Evolutionary conservation across 2,329 filamentous ascomycete genomes (phyloP).

Genomic region (Neocucurbitaria cava): DNA sequence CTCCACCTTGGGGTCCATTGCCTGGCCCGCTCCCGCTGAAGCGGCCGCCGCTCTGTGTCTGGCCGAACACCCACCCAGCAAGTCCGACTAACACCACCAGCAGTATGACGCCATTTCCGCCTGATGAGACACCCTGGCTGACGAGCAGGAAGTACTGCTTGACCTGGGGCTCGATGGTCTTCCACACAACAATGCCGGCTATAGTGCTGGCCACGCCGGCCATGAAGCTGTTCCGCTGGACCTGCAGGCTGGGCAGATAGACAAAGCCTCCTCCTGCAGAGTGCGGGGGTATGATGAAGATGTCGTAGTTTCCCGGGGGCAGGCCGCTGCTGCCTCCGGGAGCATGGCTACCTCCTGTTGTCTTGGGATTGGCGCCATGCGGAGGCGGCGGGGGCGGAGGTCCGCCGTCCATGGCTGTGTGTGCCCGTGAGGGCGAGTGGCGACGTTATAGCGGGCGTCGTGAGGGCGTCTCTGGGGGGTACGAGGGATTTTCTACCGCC

Average conservation of each 20-base stretch:
- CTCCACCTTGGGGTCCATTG: slow-evolving; percentile 40
- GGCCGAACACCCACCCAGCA: slow-evolving; percentile 78
- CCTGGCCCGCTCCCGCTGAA: slow-evolving; percentile 35
- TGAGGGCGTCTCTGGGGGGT: slow-evolving; percentile 2
- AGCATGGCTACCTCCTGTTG: slow-evolving; percentile 47
- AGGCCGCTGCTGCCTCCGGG: slow-evolving; percentile 61
- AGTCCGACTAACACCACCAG: slow-evolving; percentile 76
- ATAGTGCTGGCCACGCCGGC: slow-evolving; percentile 83
- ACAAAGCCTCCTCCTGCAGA: slow-evolving; percentile 88
- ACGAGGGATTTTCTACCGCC: slow-evolving; percentile 7
- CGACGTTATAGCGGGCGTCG: slow-evolving; percentile 18
- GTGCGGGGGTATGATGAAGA: slow-evolving; percentile 94
- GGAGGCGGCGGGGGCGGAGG: slow-evolving; percentile 85
- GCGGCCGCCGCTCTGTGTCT: slow-evolving; percentile 63
- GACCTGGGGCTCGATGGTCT: slow-evolving; percentile 75
- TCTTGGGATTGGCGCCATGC: slow-evolving; percentile 79
- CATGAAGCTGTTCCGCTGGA: slow-evolving; percentile 88
- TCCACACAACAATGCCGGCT: slow-evolving; percentile 74
- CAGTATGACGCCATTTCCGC: slow-evolving; percentile 75
- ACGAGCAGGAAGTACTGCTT: slow-evolving; percentile 76
- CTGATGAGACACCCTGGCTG: slow-evolving; percentile 60
- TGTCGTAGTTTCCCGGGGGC: slow-evolving; percentile 91
- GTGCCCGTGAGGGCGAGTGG: slow-evolving; percentile 34
- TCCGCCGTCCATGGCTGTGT: slow-evolving; percentile 51
- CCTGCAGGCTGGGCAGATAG: slow-evolving; percentile 88